phyloP scores from a whole-genome alignment of 441 rosid species.

The Brassica hybrid region DNA sequence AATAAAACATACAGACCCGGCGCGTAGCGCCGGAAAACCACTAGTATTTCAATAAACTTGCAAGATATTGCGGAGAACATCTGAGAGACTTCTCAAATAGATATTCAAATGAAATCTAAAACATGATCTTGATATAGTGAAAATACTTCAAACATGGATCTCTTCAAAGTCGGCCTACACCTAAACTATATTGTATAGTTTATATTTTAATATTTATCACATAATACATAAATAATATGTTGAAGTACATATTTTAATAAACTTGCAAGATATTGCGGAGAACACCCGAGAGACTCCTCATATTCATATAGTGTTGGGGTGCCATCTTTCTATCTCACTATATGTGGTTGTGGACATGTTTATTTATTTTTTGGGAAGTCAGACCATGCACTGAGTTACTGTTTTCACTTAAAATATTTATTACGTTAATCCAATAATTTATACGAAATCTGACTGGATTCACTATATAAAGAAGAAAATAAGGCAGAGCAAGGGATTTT shows the following conservation, averaged over 20 bases:
- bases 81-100: slow-evolving; percentile 15
- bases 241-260: not conserved
- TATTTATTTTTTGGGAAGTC: not conserved
- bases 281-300: slow-evolving; percentile 22
- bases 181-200: too few species aligned
- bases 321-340: not conserved
- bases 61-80: slow-evolving; percentile 8
- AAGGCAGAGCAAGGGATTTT: slow-evolving; percentile 29
- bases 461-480: slow-evolving; percentile 27
- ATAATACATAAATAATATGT: too few species aligned
- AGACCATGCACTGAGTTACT: slow-evolving; percentile 5
- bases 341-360: slow-evolving; percentile 16
- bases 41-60: not conserved
- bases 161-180: too few species aligned
- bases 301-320: slow-evolving; percentile 15
- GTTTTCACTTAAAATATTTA: not conserved
- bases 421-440: slow-evolving; percentile 20
- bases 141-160: too few species aligned
- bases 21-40: too few species aligned
- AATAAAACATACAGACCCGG: too few species aligned
- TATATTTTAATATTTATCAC: too few species aligned
- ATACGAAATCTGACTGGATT: slow-evolving; percentile 38
- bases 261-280: slow-evolving; percentile 11
- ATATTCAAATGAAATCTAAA: too few species aligned
- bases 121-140: too few species aligned